Evolutionary conservation across 345 rosid species (phyloP).

Genomic region (Physaria fendleri): DNA sequence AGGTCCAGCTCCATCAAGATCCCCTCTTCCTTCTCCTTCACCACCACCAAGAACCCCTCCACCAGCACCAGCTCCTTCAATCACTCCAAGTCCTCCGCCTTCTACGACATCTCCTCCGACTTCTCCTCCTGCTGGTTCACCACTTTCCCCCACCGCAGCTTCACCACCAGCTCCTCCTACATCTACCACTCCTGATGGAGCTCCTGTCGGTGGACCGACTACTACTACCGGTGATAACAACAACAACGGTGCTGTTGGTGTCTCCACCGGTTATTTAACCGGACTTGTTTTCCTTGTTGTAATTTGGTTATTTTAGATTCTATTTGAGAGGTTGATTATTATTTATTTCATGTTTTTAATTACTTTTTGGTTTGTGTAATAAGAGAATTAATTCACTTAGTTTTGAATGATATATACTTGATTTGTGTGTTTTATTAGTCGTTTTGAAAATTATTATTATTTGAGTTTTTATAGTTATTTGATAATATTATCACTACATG

Average conservation of each 20-base stretch:
- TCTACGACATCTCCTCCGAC: conserved; percentile 20
- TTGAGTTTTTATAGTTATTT: no score
- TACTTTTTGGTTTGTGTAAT: no score
- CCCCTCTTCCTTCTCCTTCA: conserved; percentile 31
- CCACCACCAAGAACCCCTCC: conserved; percentile 21
- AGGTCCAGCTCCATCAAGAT: conserved; percentile 30
- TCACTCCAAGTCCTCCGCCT: conserved; percentile 26
- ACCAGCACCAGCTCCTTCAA: conserved; percentile 27
- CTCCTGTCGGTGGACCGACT: conserved; percentile 9
- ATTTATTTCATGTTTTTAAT: no score
- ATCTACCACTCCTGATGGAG: conserved; percentile 11
- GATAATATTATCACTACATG: no score
- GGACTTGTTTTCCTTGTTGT: conserved; percentile 46
- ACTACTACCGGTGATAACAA: not conserved
- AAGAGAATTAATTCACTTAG: no score
- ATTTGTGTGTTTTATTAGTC: no score
- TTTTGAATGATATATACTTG: no score
- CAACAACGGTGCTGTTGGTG: conserved; percentile 22
- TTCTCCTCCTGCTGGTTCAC: conserved; percentile 31
- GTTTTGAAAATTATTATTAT: no score
- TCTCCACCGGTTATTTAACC: conserved; percentile 31
- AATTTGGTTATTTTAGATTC: conserved; percentile 15
- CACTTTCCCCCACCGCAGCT: conserved; percentile 3
- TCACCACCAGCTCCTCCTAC: conserved; percentile 29
- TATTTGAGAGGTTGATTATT: no score